These are phyloP conservation scores for Penicillium longicatenatum DNA, from an alignment of 495 filamentous ascomycete species.

Conservation along the genomic window DNA sequence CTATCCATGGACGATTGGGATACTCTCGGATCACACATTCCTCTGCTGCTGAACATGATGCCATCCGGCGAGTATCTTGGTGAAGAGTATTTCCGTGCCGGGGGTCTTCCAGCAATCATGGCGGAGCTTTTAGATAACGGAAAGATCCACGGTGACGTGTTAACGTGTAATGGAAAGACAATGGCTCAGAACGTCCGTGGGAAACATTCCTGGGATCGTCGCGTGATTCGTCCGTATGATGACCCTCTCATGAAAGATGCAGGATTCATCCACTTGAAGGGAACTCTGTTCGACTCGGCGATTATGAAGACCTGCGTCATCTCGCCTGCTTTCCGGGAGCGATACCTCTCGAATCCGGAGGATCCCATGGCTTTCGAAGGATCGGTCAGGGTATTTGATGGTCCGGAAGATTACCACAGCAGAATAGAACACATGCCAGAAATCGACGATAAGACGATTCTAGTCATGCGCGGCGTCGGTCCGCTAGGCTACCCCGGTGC, in stretches of 20 bases:
- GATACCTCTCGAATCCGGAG: conserved; percentile 50
- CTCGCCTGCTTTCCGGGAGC: conserved; percentile 46
- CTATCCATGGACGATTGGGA: conserved; percentile 58
- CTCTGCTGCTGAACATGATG: conserved; percentile 56
- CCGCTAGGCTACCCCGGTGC: conserved; percentile 57
- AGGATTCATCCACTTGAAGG: conserved; percentile 53
- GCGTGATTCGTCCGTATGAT: conserved; percentile 45
- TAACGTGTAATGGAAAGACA: conserved; percentile 49
- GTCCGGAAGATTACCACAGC: conserved; percentile 53
- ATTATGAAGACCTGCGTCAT: conserved; percentile 62
- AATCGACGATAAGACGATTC: conserved; percentile 51
- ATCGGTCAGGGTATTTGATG: conserved; percentile 53
- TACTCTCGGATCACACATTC: conserved; percentile 47
- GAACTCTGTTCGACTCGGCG: conserved; percentile 54
- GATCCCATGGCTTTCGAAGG: conserved; percentile 57
- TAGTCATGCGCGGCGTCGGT: conserved; percentile 57
- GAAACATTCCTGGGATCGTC: conserved; percentile 46
- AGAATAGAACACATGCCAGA: conserved; percentile 48
- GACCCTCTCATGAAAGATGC: conserved; percentile 51
- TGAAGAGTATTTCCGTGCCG: conserved; percentile 56
- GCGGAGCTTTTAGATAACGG: conserved; percentile 52
- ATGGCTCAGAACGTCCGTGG: conserved; percentile 44
- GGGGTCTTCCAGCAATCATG: conserved; percentile 56
- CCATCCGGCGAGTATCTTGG: conserved; percentile 54
- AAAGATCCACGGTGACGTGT: conserved; percentile 38